Evolutionary conservation across 805 yeast species (phyloP).

Genomic region (Wickerhamomyces chambardii): DNA sequence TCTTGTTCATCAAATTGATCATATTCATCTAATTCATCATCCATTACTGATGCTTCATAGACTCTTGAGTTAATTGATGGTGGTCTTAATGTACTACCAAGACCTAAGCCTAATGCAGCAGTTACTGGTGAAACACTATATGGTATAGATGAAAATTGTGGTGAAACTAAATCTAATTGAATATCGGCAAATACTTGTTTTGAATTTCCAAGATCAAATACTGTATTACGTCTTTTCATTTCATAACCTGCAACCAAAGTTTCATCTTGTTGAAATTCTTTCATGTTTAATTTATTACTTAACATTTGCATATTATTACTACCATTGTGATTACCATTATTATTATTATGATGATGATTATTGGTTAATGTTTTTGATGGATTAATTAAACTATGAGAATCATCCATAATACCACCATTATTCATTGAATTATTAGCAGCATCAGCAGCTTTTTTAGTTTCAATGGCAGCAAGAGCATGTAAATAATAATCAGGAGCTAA

Average conservation of each 20-base stretch:
- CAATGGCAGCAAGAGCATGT: conserved; percentile 61
- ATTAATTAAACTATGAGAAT: neutral
- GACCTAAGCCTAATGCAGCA: conserved; percentile 43
- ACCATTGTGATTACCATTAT: conserved; percentile 1
- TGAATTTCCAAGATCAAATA: conserved; percentile 39
- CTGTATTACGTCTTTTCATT: conserved; percentile 39
- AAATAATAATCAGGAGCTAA: conserved; percentile 67
- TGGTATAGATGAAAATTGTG: conserved; percentile 46
- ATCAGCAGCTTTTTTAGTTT: conserved; percentile 29
- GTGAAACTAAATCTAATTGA: conserved; percentile 25
- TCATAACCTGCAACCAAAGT: conserved; percentile 2
- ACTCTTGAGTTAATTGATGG: neutral
- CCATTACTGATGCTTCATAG: conserved; percentile 13
- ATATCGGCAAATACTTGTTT: conserved; percentile 28
- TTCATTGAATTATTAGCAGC: conserved; percentile 4
- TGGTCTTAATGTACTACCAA: conserved; percentile 10
- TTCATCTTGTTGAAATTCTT: neutral
- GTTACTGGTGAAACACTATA: conserved; percentile 74
- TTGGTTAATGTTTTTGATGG: neutral
- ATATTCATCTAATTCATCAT: conserved; percentile 41
- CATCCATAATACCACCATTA: conserved; percentile 3
- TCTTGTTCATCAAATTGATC: conserved; percentile 17
- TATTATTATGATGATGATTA: no score
- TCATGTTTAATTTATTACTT: neutral
- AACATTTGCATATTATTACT: neutral